These are phyloP conservation scores for Metarhizium brunneum DNA, from an alignment of 2,329 filamentous ascomycete species.

Conservation along the genomic window DNA sequence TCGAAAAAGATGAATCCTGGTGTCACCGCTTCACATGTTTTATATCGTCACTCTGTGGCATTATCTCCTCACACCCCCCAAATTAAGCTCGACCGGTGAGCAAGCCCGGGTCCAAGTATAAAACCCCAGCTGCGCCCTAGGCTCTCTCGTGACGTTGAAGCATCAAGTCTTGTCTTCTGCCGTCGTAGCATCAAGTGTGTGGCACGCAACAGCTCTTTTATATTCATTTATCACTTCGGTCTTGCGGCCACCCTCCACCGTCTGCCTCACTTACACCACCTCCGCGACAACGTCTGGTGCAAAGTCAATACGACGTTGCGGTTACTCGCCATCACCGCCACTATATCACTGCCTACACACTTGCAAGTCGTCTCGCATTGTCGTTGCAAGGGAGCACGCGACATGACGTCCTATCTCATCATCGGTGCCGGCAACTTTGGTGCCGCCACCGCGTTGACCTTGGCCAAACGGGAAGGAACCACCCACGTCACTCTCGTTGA, in stretches of 20 bases:
- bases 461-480: slow-evolving; percentile 18
- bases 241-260: background rate
- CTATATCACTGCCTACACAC: background rate
- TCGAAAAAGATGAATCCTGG: too few species aligned
- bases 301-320: background rate
- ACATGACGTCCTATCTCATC: slow-evolving; percentile 22
- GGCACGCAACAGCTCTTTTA: background rate
- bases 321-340: background rate
- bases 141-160: background rate
- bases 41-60: background rate
- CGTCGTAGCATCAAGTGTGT: background rate
- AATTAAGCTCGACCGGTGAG: background rate
- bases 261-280: background rate
- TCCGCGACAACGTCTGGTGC: background rate
- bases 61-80: background rate
- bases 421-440: slow-evolving; percentile 36
- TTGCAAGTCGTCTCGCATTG: background rate
- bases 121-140: slow-evolving; percentile 6
- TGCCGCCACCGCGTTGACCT: slow-evolving; percentile 29
- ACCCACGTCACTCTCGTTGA: slow-evolving; percentile 27
- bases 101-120: slow-evolving; percentile 4
- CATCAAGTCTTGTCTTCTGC: background rate
- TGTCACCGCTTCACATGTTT: background rate
- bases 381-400: background rate
- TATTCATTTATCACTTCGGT: background rate